Evolutionary conservation across 169 alveolate genomes (phyloP).

Genomic region (Eimeria sp.): DNA sequence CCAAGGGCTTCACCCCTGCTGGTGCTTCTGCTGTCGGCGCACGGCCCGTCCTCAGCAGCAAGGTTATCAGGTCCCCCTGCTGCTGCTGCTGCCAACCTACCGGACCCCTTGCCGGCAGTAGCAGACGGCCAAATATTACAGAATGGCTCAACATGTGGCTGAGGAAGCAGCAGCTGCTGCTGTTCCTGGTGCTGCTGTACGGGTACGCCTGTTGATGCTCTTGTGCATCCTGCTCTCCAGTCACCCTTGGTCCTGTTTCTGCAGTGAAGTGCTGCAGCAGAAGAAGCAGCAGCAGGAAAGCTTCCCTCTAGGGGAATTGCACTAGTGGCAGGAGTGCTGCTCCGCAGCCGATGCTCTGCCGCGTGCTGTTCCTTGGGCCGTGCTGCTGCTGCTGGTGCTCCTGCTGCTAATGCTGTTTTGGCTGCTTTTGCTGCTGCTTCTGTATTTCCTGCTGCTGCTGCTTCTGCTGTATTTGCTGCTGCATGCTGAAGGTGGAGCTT

Average conservation of each 20-base stretch:
- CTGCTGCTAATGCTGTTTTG: background rate
- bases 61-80: background rate
- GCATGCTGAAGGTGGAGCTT: background rate
- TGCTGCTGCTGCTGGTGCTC: background rate
- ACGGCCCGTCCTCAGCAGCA: background rate
- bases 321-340: no score
- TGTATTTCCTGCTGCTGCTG: background rate
- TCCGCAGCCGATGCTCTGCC: background rate
- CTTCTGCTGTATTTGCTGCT: background rate
- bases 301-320: no score
- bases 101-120: background rate
- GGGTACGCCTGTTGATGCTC: background rate
- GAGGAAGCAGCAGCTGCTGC: background rate
- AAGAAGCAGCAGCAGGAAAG: background rate
- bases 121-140: background rate
- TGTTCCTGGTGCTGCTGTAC: background rate
- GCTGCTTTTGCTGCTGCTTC: background rate
- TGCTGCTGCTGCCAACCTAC: background rate
- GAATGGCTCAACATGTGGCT: background rate
- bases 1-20: background rate
- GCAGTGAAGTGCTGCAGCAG: background rate
- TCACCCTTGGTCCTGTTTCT: background rate
- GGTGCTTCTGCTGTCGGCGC: background rate
- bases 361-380: background rate
- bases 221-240: background rate